phyloP scores from a whole-genome alignment of 2,329 filamentous ascomycete genomes.

The Bisporella sp. region DNA sequence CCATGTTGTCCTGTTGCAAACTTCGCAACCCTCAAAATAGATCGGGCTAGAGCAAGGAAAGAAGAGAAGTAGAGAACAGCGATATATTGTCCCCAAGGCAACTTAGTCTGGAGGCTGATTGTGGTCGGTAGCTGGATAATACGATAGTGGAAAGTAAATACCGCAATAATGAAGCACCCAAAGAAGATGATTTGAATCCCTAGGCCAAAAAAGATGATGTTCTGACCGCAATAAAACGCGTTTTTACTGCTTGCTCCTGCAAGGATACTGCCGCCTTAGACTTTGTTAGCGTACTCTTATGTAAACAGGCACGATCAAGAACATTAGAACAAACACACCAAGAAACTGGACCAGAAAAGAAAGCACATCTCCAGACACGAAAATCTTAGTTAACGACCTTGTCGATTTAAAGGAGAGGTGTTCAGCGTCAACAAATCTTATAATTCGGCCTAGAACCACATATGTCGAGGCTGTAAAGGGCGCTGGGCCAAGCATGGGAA shows the following conservation, averaged over 20 bases:
- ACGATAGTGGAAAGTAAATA: slow-evolving; percentile 35
- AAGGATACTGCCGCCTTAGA: no score
- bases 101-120: background rate
- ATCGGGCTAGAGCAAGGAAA: slow-evolving; percentile 37
- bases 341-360: slow-evolving; percentile 33
- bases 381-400: slow-evolving; percentile 43
- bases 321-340: no score
- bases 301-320: no score
- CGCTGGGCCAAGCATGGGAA: slow-evolving; percentile 16
- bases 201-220: slow-evolving; percentile 40
- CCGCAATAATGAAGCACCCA: slow-evolving; percentile 37
- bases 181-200: slow-evolving; percentile 44
- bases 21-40: slow-evolving; percentile 40
- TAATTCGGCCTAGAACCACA: slow-evolving; percentile 17
- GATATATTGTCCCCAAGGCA: slow-evolving; percentile 30
- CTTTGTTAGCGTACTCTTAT: no score
- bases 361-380: slow-evolving; percentile 45
- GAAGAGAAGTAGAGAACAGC: slow-evolving; percentile 34
- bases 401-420: slow-evolving; percentile 28
- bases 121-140: slow-evolving; percentile 25
- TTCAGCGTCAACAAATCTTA: background rate
- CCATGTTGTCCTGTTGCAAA: slow-evolving; percentile 36
- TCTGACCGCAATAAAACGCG: background rate
- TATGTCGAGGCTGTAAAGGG: slow-evolving; percentile 21
- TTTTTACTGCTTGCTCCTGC: slow-evolving; percentile 28